Percentiles rank a stretch among this genome's conserved stretches.
Conservation (phyloP, 1,284 basidiomycete species). For the Waitea zeae region DNA sequence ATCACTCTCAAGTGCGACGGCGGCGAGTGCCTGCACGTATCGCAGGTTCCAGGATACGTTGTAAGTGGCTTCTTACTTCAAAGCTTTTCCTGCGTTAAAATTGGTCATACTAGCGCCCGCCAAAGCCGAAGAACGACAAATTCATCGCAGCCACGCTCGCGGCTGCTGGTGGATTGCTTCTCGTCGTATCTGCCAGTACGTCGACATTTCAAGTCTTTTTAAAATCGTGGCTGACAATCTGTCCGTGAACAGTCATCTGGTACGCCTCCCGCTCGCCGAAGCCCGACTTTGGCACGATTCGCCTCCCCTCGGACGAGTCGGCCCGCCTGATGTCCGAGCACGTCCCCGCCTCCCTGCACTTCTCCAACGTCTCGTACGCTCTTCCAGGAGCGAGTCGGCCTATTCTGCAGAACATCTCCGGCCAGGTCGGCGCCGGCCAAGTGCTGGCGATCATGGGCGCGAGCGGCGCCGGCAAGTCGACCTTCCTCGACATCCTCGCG, state of each 20-base stretch:
- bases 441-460: constrained; percentile 93
- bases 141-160: constrained; percentile 79
- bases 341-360: constrained; percentile 83
- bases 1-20: constrained; percentile 81
- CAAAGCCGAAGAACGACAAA: constrained; percentile 61
- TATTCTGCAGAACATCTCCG: constrained; percentile 70
- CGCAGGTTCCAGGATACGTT: constrained; percentile 83
- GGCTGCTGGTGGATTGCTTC: constrained; percentile 54
- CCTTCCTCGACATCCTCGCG: constrained; percentile 90
- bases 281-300: constrained; percentile 61
- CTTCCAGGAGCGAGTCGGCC: constrained; percentile 38
- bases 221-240: background rate
- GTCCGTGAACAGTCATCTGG: constrained; percentile 51
- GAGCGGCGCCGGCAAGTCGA: constrained; percentile 93
- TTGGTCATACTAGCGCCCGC: constrained; percentile 60
- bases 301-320: constrained; percentile 67
- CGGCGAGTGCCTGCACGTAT: constrained; percentile 89
- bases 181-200: constrained; percentile 35
- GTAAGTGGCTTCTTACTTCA: too few species aligned
- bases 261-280: constrained; percentile 64
- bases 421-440: constrained; percentile 74
- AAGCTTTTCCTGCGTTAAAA: constrained; percentile 5
- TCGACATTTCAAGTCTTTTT: constrained; percentile 2
- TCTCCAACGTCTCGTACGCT: constrained; percentile 70
- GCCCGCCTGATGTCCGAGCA: constrained; percentile 85